These are phyloP conservation scores for Talaromyces albobiverticillius DNA, from an alignment of 2,329 filamentous ascomycete species.

Conservation along the genomic window DNA sequence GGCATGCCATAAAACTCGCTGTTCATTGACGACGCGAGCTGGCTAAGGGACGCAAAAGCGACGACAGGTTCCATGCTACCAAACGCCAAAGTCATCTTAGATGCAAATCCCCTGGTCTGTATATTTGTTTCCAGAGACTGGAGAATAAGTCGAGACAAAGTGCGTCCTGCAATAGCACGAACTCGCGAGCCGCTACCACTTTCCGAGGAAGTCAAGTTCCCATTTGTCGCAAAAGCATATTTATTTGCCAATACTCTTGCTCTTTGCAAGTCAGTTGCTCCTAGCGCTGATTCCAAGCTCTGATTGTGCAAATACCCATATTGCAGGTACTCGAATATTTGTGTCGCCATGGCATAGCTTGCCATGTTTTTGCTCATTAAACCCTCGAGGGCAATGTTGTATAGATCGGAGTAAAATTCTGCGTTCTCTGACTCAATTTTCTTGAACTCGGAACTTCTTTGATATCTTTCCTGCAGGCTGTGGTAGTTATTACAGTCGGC, in stretches of 20 bases:
- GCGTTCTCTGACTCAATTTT: slow-evolving; percentile 35
- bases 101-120: slow-evolving; percentile 30
- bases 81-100: slow-evolving; percentile 50
- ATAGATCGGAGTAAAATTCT: slow-evolving; percentile 48
- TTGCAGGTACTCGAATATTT: slow-evolving; percentile 56
- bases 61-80: slow-evolving; percentile 50
- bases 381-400: slow-evolving; percentile 42
- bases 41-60: slow-evolving; percentile 49
- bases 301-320: slow-evolving; percentile 54
- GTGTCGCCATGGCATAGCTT: slow-evolving; percentile 52
- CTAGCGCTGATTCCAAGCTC: slow-evolving; percentile 33
- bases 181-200: slow-evolving; percentile 26
- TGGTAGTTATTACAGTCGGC: slow-evolving; percentile 42
- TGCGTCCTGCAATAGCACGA: slow-evolving; percentile 42
- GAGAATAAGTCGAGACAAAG: slow-evolving; percentile 38
- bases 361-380: slow-evolving; percentile 38
- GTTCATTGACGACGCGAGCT: slow-evolving; percentile 36
- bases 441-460: slow-evolving; percentile 39
- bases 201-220: slow-evolving; percentile 39
- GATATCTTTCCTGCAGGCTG: slow-evolving; percentile 39
- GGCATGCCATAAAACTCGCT: slow-evolving; percentile 50
- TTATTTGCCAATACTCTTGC: slow-evolving; percentile 49
- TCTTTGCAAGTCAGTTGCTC: slow-evolving; percentile 28
- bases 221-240: slow-evolving; percentile 47
- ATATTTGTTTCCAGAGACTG: slow-evolving; percentile 39